Conservation (phyloP, 2,329 filamentous ascomycete genomes). For the Fusarium agapanthi region DNA sequence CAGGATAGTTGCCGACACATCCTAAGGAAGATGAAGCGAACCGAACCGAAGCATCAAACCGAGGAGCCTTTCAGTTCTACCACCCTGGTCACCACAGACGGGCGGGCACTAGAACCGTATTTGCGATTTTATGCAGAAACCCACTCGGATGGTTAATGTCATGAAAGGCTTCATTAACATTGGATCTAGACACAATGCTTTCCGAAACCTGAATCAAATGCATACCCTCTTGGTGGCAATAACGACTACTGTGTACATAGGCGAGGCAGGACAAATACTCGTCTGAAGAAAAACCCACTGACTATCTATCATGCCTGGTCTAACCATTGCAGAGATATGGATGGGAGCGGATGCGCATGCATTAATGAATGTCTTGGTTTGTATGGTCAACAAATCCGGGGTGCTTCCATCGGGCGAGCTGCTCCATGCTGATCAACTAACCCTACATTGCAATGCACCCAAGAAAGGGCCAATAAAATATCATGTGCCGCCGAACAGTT, state of each 20-base stretch:
- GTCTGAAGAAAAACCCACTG: not conserved
- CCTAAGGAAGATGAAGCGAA: not conserved
- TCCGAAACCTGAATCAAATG: not conserved
- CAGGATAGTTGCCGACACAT: not conserved
- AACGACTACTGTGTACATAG: no score
- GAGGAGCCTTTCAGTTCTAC: not conserved
- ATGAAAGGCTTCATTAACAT: not conserved
- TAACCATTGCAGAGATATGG: not conserved
- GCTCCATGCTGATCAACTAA: not conserved
- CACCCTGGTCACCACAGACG: not conserved
- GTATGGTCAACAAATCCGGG: not conserved
- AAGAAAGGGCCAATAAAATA: not conserved
- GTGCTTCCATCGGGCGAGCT: not conserved
- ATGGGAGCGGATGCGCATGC: not conserved
- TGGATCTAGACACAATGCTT: not conserved
- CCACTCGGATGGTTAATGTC: not conserved
- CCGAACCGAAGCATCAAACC: slow-evolving; percentile 3
- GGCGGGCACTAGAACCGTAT: no score
- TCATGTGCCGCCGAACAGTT: not conserved
- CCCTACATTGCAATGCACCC: not conserved
- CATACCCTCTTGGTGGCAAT: not conserved
- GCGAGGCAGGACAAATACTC: not conserved
- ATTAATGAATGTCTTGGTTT: not conserved
- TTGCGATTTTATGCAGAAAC: not conserved
- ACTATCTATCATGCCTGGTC: not conserved